Base-by-base conservation (phyloP, 23 red algal species). In the Gracilaria gracilis region DNA sequence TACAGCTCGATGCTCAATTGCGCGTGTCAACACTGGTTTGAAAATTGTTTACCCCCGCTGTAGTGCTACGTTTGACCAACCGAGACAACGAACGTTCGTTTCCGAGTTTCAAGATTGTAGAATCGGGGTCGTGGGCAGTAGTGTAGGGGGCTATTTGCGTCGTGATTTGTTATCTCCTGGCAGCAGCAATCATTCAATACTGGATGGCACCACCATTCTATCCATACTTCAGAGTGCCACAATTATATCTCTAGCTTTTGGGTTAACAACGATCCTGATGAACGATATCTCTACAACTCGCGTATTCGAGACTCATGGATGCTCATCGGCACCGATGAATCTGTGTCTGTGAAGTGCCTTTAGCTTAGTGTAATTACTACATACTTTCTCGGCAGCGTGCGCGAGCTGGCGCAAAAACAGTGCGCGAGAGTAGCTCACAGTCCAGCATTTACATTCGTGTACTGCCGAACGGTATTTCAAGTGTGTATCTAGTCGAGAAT, bases 61-160 rank as follows among this genome's bases (percentile, higher is more conserved):
- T 21, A 73, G 16, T n/a, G 67, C 67, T 9, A 35, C 35, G 4
- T 73, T 73, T 16, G 67, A 44, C 38, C 11, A 20, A 2, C 15
- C 67, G 17, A 73, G 20, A 19, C 67, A 37, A 23, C 67, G 67
- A 0, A 37, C 33, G 33, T 73, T 73, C 12, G 38, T 37, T 9
- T 73, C 38, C 38, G 67, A 73, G 8, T 44, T 73, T 12, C 67
- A 73, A 44, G 67, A 35, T 35, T 73, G 67, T 44, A 35, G 36
- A 1, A 24, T 73, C 4, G 67, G 67, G 0, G 9, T 73, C 44
- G 67, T 73, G 17, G 33, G 35, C 11, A n/a, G 11, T 44, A 73
- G 67, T 44, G 33, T 5, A 2, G 67, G 36, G 12, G 67, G 67
- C 5, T 35, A 73, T 44, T 73, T 73, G 20, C 67, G 44, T 44